A percentile compares a stretch with the other conserved stretches of the same genome.
Conservation (phyloP, 2,329 filamentous ascomycete species). For the Zymoseptoria brevis region DNA sequence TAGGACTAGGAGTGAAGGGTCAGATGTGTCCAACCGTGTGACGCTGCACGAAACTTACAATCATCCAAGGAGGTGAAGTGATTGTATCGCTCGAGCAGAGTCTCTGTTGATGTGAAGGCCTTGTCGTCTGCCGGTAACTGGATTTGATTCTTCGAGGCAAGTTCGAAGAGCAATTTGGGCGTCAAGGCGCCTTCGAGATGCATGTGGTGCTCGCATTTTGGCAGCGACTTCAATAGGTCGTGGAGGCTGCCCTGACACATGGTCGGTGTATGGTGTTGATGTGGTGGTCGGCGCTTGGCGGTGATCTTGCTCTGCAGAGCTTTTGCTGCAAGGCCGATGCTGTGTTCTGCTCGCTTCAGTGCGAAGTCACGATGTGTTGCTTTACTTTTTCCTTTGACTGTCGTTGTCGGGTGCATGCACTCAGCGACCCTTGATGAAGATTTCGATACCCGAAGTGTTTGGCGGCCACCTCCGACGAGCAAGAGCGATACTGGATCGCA, state of each 20-base stretch:
- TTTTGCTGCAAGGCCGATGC: neutral
- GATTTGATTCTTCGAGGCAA: constrained; percentile 60
- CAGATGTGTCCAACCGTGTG: neutral
- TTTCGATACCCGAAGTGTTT: neutral
- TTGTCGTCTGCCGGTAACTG: constrained; percentile 49
- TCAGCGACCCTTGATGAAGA: neutral
- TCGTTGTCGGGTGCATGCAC: neutral
- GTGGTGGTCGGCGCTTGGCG: neutral
- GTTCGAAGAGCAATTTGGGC: constrained; percentile 59
- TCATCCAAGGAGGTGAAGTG: constrained; percentile 64
- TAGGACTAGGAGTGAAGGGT: neutral
- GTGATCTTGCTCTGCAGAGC: neutral
- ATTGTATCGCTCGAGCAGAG: constrained; percentile 57
- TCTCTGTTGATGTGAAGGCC: constrained; percentile 53
- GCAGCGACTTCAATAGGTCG: constrained; percentile 55
- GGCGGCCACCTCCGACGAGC: neutral
- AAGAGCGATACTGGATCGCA: neutral
- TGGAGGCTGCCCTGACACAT: constrained; percentile 48
- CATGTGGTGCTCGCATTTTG: constrained; percentile 72
- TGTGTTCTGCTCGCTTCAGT: neutral
- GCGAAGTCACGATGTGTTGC: neutral
- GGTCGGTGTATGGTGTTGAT: neutral
- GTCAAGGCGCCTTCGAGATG: constrained; percentile 71
- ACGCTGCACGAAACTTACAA: constrained; percentile 50
- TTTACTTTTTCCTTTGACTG: neutral